Evolutionary conservation across 495 filamentous ascomycete species (phyloP), one percentile per base, ranked within the genome.

Genomic region (Aspergillus cavernicola): DNA sequence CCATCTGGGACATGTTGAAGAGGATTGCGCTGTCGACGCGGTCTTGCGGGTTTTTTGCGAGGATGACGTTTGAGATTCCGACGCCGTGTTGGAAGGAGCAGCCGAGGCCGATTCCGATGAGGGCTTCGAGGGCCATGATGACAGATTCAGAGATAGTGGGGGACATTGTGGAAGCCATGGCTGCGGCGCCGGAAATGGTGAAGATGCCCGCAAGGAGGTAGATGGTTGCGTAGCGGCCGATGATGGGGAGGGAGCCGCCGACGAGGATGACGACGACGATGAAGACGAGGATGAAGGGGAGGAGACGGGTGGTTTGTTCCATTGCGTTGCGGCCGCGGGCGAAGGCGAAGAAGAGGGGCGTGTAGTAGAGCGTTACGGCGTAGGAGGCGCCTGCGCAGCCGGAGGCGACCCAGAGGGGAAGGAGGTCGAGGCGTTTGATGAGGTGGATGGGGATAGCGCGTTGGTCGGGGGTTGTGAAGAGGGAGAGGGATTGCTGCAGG

Each of bases 271-370:
- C 53, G 2, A 54, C 32, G 1, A 22, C 16, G 10, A 60, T 50
- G n/a, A 39, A 56, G 12, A 63, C 42, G 1, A 57, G 15, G n/a
- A 69, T 45, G 36, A 59, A 69, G 5, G 64, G 64, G n/a, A 66
- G 54, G 0, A 80, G 58, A 1, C 74, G 67, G 1, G 73, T 65
- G 0, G 71, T 76, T 0, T 72, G 64, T 20, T 66, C 39, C 7
- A 77, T 49, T 0, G 69, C 57, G 8, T 40, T 50, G 35, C 74
- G 66, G 6, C 68, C 71, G 7, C 57, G 65, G 2, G 65, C 60
- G 52, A 81, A 80, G 24, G 73, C 65, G 53, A 80, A 80, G 60
- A 65, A 78, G 15, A 82, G 81, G 78, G n/a, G 52, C 0, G 42
- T 37, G 42, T 59, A 59, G 48, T 55, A 59, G 6, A 55, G 37